Evolutionary conservation across 2,329 filamentous ascomycete genomes (phyloP).

Genomic region (Rachicladosporium sp.): DNA sequence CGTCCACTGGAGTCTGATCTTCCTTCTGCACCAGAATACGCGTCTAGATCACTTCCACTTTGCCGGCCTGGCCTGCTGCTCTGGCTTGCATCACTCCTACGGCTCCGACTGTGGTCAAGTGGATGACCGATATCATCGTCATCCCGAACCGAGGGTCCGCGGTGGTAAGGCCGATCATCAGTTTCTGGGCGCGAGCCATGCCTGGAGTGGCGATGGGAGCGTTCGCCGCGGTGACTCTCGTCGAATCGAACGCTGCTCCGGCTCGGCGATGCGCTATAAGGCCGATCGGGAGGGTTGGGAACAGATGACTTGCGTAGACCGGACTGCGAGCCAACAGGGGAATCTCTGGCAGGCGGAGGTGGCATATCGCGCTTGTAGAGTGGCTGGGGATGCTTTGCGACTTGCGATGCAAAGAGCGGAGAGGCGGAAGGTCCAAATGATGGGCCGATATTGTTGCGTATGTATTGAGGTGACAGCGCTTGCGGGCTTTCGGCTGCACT

Average conservation of each 20-base stretch:
- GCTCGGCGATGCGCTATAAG: constrained; percentile 1
- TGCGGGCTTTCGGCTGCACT: constrained; percentile 7
- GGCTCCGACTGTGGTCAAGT: constrained; percentile 8
- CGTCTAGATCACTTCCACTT: constrained; percentile 3
- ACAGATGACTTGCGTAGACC: constrained; percentile 7
- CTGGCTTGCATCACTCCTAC: constrained; percentile 5
- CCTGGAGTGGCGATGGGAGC: constrained; percentile 2
- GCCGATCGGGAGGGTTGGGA: constrained; percentile 2
- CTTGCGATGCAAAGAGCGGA: constrained; percentile 36
- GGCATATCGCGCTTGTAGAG: neutral
- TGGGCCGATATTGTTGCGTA: constrained; percentile 13
- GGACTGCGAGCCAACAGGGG: constrained; percentile 1
- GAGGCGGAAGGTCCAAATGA: constrained; percentile 33
- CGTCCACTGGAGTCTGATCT: constrained; percentile 1
- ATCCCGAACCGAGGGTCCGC: constrained; percentile 2
- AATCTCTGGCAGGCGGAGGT: constrained; percentile 5
- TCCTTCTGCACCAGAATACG: constrained; percentile 3
- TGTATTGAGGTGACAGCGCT: constrained; percentile 12
- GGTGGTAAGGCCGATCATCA: constrained; percentile 2
- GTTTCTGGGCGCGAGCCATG: neutral
- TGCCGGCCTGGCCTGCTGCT: constrained; percentile 3
- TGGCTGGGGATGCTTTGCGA: constrained; percentile 21
- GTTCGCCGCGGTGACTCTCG: constrained; percentile 1
- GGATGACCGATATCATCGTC: constrained; percentile 4
- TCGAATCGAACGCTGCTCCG: neutral